Conservation (phyloP, 345 rosid species). For the Melaleuca alternifolia region DNA sequence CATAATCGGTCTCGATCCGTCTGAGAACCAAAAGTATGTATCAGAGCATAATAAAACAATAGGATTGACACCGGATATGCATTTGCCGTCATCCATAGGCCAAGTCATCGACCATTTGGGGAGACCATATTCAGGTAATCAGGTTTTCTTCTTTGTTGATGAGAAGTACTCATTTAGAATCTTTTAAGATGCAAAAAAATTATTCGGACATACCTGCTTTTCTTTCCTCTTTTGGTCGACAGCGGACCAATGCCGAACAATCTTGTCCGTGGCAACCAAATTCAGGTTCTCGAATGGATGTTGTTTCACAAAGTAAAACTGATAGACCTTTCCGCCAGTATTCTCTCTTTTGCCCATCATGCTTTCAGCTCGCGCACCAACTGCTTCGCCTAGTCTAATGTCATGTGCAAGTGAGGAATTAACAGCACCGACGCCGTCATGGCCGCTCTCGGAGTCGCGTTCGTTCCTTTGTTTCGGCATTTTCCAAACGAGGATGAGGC, state of each 20-base stretch:
- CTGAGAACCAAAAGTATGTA: background rate
- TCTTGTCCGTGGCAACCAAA: background rate
- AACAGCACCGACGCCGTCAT: background rate
- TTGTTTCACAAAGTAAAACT: background rate
- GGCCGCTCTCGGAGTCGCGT: background rate
- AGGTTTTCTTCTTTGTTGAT: background rate
- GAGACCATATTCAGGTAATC: background rate
- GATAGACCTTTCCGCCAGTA: background rate
- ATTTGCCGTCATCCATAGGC: background rate
- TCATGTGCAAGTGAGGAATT: background rate
- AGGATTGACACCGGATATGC: background rate
- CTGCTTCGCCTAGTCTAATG: background rate
- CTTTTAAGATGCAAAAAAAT: background rate
- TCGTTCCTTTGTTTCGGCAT: background rate
- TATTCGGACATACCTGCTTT: background rate
- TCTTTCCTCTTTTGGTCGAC: background rate
- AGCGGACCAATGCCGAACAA: background rate
- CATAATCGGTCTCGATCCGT: background rate
- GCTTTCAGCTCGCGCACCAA: background rate
- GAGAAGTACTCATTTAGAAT: background rate
- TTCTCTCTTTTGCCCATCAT: background rate
- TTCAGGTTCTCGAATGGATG: background rate
- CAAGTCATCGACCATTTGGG: background rate
- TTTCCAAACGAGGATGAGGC: background rate
- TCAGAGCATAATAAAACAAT: background rate